These are phyloP conservation scores for Clonostachys rosea DNA, from an alignment of 2,329 filamentous ascomycete genomes.

Conservation along the genomic window DNA sequence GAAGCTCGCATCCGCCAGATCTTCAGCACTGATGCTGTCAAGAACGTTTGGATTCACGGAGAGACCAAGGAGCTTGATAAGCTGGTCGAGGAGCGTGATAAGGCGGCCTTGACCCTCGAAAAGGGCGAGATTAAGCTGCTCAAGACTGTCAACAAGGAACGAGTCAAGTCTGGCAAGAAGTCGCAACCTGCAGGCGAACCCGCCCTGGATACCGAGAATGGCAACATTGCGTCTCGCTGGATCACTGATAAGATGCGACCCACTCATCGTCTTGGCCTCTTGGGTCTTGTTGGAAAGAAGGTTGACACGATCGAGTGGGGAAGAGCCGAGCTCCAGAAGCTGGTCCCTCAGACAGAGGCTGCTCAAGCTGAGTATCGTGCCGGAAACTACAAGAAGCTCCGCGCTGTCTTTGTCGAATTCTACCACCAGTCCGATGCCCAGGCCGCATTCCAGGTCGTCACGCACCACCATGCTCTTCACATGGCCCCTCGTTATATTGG, in stretches of 20 bases:
- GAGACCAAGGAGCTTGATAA: constrained; percentile 72
- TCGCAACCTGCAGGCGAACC: constrained; percentile 8
- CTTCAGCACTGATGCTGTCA: constrained; percentile 73
- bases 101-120: constrained; percentile 74
- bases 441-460: constrained; percentile 73
- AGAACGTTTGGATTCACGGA: constrained; percentile 78
- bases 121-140: constrained; percentile 79
- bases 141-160: constrained; percentile 44
- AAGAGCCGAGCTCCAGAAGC: constrained; percentile 50
- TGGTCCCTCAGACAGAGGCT: constrained; percentile 60
- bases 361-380: constrained; percentile 59
- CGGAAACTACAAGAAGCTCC: constrained; percentile 59
- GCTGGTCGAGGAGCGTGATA: constrained; percentile 71
- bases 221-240: constrained; percentile 60
- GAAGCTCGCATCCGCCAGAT: constrained; percentile 68
- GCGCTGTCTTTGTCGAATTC: constrained; percentile 92
- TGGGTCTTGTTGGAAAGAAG: constrained; percentile 58
- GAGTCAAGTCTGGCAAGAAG: constrained; percentile 26
- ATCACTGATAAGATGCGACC: constrained; percentile 65
- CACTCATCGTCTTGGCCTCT: constrained; percentile 58
- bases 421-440: constrained; percentile 78
- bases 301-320: constrained; percentile 89
- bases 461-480: constrained; percentile 76
- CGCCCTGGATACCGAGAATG: constrained; percentile 61
- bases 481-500: constrained; percentile 85